Evolutionary conservation across 1,139 yeast species (phyloP).

Genomic region (Pneumocystis jirovecii): DNA sequence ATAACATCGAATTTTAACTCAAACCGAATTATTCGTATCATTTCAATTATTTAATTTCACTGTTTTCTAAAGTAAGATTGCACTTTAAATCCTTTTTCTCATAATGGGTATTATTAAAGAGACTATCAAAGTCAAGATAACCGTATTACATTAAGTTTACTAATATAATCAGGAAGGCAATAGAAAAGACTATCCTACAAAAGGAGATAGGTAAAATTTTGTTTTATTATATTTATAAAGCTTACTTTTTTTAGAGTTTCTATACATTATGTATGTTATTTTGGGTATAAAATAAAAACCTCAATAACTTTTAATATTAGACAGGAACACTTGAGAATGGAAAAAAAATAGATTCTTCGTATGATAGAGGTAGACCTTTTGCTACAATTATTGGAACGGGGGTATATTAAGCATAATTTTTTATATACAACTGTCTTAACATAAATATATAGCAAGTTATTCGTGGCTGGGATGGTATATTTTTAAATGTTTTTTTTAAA

Average conservation of each 20-base stretch:
- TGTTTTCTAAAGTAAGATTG: background rate
- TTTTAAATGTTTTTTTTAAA: background rate
- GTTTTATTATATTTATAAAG: background rate
- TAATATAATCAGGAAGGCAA: slow-evolving; percentile 6
- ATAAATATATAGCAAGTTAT: background rate
- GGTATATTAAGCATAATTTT: background rate
- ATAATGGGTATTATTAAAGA: slow-evolving; percentile 10
- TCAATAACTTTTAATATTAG: background rate
- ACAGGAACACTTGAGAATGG: slow-evolving; percentile 86
- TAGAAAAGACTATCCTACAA: slow-evolving; percentile 8
- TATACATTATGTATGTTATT: slow-evolving; percentile 57
- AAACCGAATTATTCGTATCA: background rate
- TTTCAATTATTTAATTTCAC: background rate
- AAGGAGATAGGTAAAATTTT: slow-evolving; percentile 6
- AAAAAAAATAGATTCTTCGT: slow-evolving; percentile 84
- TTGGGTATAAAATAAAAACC: background rate
- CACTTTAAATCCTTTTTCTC: background rate
- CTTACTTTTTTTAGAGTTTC: slow-evolving; percentile 12
- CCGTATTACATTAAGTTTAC: background rate
- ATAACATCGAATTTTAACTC: background rate
- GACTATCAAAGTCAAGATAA: background rate
- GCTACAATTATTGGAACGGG: slow-evolving; percentile 71
- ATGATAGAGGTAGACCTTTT: slow-evolving; percentile 82
- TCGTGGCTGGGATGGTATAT: slow-evolving; percentile 2
- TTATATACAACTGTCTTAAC: background rate